phyloP scores from a whole-genome alignment of 768 basidiomycete genomes.

The Melanogaster broomeanus region DNA sequence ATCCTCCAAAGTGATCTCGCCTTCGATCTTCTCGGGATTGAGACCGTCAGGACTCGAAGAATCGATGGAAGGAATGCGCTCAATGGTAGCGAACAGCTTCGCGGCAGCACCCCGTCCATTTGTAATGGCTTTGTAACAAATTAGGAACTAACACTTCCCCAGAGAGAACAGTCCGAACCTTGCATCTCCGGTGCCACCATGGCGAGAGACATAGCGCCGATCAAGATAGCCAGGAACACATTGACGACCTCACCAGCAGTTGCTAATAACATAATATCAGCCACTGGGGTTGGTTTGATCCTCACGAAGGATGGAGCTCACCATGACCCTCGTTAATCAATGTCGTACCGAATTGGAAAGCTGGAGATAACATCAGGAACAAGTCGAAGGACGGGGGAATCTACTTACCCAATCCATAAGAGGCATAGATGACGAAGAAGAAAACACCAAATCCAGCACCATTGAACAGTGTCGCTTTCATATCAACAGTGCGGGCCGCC shows the following conservation, averaged over 20 bases:
- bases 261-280: slow-evolving; percentile 91
- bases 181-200: slow-evolving; percentile 87
- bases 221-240: too few relatives aligned
- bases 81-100: too few relatives aligned
- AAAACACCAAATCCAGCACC: slow-evolving; percentile 74
- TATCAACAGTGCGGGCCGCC: too few relatives aligned
- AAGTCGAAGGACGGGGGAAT: background rate
- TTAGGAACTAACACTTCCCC: background rate
- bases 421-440: too few relatives aligned
- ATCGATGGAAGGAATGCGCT: too few relatives aligned
- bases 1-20: slow-evolving; percentile 70
- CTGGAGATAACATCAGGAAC: slow-evolving; percentile 35
- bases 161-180: slow-evolving; percentile 41
- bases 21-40: slow-evolving; percentile 71
- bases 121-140: slow-evolving; percentile 55
- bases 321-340: too few relatives aligned
- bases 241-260: too few relatives aligned
- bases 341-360: too few relatives aligned
- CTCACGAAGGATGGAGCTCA: too few relatives aligned
- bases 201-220: too few relatives aligned
- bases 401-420: slow-evolving; percentile 64
- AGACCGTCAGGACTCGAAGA: too few relatives aligned
- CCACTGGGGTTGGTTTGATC: slow-evolving; percentile 88
- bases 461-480: slow-evolving; percentile 59
- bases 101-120: slow-evolving; percentile 81